Conservation (phyloP, 139 green algal genomes). For the Picochlorum sp. region DNA sequence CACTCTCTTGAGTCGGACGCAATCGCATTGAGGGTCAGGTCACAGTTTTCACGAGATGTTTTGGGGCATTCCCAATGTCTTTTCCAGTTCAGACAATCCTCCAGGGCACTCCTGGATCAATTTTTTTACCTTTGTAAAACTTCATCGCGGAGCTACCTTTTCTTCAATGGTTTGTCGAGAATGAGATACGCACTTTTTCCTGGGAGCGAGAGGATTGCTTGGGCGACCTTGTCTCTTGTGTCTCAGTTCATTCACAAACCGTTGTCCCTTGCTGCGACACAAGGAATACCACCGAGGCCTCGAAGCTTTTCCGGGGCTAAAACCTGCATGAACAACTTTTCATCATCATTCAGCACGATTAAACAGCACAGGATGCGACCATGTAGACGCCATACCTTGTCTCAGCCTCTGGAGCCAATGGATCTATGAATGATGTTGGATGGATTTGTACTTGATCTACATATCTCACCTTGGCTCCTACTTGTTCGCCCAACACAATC, state of each 20-base stretch:
- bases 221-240: slow-evolving; percentile 45
- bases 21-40: slow-evolving; percentile 32
- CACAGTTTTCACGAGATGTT: slow-evolving; percentile 31
- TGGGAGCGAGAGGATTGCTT: slow-evolving; percentile 30
- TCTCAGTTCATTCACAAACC: slow-evolving; percentile 74
- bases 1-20: slow-evolving; percentile 6
- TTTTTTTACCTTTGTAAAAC: slow-evolving; percentile 54
- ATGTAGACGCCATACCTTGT: slow-evolving; percentile 7
- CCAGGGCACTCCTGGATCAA: slow-evolving; percentile 44
- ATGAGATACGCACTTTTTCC: slow-evolving; percentile 36
- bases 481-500: slow-evolving; percentile 17
- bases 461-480: slow-evolving; percentile 33
- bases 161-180: slow-evolving; percentile 26
- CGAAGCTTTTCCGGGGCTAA: slow-evolving; percentile 70
- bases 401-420: slow-evolving; percentile 30
- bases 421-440: slow-evolving; percentile 66
- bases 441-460: slow-evolving; percentile 70
- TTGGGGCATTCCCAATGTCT: slow-evolving; percentile 17
- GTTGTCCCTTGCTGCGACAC: slow-evolving; percentile 36
- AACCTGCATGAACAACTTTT: slow-evolving; percentile 25
- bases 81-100: slow-evolving; percentile 20
- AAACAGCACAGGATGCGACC: no score
- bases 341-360: neutral
- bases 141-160: slow-evolving; percentile 41
- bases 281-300: slow-evolving; percentile 56